Base-by-base conservation (phyloP, 2,329 filamentous ascomycete genomes). In the Beauveria sp. region DNA sequence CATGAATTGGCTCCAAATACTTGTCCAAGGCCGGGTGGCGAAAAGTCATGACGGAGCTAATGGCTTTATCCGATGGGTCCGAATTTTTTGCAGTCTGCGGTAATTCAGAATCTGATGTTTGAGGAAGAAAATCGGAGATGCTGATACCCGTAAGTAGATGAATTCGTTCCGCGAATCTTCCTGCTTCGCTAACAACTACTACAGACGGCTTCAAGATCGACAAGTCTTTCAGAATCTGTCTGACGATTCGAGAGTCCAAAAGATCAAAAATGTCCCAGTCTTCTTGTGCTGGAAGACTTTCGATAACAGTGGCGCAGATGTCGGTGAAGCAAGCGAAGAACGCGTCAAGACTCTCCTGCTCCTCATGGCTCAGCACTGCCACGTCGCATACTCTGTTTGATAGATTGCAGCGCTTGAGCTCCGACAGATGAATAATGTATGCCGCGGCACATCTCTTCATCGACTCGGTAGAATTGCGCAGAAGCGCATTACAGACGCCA, bases 21-120 rank as follows among this genome's bases (percentile, higher is more conserved):
- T 69, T 67, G 61, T 82, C 74, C 20, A 84, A 69, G 5, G 77
- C 69, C 0, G 76, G 72, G 47, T 83, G 79, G 2, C 67, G 76
- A 64, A 84, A 84, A 0, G 77, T 69, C 0, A 83, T 69, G 5
- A 82, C 73, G 9, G 66, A 59, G 5, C 69, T 28, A 3, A 22
- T 12, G 6, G 8, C 9, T 14, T 55, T 12, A 8, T 20, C 12
- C 5, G 10, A 18, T n/a, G 18, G 22, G 4, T 34, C 20, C 28
- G 24, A 5, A n/a, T 18, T 1, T 14, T 24, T 10, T 47, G 14
- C n/a, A 22, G 22, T 16, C 14, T 24, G 40, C 9, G 41, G 22
- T 18, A 26, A 24, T n/a, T 26, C 34, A 7, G 1, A 1, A 26
- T n/a, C n/a, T n/a, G 28, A 26, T 5, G 8, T 43, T 12, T 55